phyloP scores from a whole-genome alignment of 2,329 filamentous ascomycete genomes.

The Hypoxylon sp. region DNA sequence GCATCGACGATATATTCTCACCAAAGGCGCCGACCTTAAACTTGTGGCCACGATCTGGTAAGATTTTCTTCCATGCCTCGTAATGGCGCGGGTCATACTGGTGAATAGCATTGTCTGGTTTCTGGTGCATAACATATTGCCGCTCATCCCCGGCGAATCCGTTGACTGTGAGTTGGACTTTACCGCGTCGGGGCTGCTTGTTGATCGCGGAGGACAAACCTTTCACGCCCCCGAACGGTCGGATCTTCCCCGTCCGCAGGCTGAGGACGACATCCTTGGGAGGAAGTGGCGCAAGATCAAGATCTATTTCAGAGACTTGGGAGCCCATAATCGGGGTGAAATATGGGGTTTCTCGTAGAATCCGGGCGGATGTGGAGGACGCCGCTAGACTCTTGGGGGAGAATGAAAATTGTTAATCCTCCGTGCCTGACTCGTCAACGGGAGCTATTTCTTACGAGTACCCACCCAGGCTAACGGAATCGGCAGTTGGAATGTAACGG shows the following conservation, averaged over 20 bases:
- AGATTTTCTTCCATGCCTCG: constrained; percentile 62
- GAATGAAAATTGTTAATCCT: constrained; percentile 9
- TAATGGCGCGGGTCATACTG: constrained; percentile 71
- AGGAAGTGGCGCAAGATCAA: constrained; percentile 45
- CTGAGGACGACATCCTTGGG: constrained; percentile 64
- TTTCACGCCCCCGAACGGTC: constrained; percentile 62
- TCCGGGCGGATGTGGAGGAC: too few species aligned
- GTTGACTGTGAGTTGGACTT: constrained; percentile 58
- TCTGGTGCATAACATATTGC: constrained; percentile 68
- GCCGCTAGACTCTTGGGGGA: neutral
- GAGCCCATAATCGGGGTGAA: constrained; percentile 40
- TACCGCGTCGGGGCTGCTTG: constrained; percentile 60
- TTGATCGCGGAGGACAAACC: constrained; percentile 67
- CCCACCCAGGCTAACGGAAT: constrained; percentile 12
- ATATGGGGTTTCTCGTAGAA: neutral
- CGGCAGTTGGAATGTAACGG: constrained; percentile 11
- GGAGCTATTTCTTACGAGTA: constrained; percentile 23
- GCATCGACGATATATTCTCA: constrained; percentile 69
- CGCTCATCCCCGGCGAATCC: constrained; percentile 72
- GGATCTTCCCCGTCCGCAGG: constrained; percentile 68
- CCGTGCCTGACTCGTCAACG: constrained; percentile 19
- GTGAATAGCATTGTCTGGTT: constrained; percentile 72
- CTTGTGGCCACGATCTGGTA: constrained; percentile 61
- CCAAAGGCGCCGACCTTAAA: constrained; percentile 72
- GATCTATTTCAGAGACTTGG: constrained; percentile 33